Base-by-base conservation (phyloP, 768 basidiomycete species). In the Boletus bicolor region DNA sequence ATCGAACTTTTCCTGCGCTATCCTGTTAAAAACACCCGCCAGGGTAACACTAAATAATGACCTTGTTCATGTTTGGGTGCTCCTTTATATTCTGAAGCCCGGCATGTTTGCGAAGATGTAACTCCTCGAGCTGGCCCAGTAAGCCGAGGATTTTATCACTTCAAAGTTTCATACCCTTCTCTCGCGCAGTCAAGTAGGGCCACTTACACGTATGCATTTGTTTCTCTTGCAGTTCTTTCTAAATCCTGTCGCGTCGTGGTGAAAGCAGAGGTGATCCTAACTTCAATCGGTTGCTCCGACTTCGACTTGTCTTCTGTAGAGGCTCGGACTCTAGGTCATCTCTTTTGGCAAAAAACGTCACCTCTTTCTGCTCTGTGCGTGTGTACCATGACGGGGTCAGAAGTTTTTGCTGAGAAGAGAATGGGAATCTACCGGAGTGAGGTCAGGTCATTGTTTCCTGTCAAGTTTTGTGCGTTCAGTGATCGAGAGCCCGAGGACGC, bases 181-280 rank as follows among this genome's bases (percentile, higher is more conserved):
- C 34, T 44, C 15, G 8, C 12, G 35, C 34, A 24, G 34, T 12
- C 10, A 49, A 28, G 30, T 10, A 44, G 36, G 44, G 43, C 36
- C n/a, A 45, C 72, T 59, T 58, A 73, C 70, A 58, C 57, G 47
- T 70, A 61, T 1, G 53, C 19, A 28, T 70, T 60, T 12, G 73
- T 69, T 44, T 73, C 76, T 41, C 30, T 59, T 7, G 49, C 55
- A 2, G 58, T 51, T 36, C 37, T 48, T 47, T 52, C 51, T 39
- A 56, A 41, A 37, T 59, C 55, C 14, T 57, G 53, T 28, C 56
- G 59, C 51, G 54, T 44, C 38, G 32, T 32, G 14, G 51, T 34
- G 53, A 72, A 73, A 5, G 49, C 53, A 35, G 56, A 52, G 35
- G 59, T 15, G 32, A 65, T 53, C 42, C 37, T 61, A 12, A 24